These are phyloP conservation scores for Dictyostelium capitatum DNA, from an alignment of 78 protist genomes.

Conservation along the genomic window DNA sequence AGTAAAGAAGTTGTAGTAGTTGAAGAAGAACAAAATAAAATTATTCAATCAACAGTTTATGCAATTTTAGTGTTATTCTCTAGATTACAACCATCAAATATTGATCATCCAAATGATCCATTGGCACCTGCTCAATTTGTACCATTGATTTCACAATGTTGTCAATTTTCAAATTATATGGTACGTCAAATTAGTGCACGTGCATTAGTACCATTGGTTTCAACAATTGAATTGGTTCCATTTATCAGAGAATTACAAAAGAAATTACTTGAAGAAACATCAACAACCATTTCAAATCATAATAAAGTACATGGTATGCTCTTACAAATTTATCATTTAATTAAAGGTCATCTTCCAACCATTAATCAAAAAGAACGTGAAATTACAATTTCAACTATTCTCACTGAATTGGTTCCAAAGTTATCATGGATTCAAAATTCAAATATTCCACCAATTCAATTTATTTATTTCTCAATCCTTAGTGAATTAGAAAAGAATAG, in stretches of 20 bases:
- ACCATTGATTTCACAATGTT: conserved; percentile 73
- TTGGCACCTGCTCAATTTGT: conserved; percentile 66
- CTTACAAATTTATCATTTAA: conserved; percentile 57
- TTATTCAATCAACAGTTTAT: conserved; percentile 58
- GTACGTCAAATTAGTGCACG: conserved; percentile 81
- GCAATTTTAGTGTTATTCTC: conserved; percentile 69
- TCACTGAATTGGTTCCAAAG: neutral
- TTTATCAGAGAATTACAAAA: conserved; percentile 23
- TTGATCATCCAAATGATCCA: conserved; percentile 69
- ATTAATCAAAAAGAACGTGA: conserved; percentile 22
- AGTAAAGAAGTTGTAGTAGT: neutral
- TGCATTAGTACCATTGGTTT: conserved; percentile 75
- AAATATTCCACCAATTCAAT: conserved; percentile 13
- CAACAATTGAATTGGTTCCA: conserved; percentile 52
- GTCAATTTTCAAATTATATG: conserved; percentile 78
- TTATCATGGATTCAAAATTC: conserved; percentile 19
- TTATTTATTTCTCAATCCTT: conserved; percentile 9
- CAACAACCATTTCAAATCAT: neutral
- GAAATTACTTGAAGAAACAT: neutral
- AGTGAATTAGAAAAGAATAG: conserved; percentile 2
- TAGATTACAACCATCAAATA: conserved; percentile 70
- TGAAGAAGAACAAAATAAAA: conserved; percentile 30
- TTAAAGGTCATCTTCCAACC: conserved; percentile 64
- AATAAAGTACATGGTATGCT: conserved; percentile 67
- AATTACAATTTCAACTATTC: neutral